Evolutionary conservation across 441 rosid genomes (phyloP).

Genomic region (Aleurites moluccanus): DNA sequence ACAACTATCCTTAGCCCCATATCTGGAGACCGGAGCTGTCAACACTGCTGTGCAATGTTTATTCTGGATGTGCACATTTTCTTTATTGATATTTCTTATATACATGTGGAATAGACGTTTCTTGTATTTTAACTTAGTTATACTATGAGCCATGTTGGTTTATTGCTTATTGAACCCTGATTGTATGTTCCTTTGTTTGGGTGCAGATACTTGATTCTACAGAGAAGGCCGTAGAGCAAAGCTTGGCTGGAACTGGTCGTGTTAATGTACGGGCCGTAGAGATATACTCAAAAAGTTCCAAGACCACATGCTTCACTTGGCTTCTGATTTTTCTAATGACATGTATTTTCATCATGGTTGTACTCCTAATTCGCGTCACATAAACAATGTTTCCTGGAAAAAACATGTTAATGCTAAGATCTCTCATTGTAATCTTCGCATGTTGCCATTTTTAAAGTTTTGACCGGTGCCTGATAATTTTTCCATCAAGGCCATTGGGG

Average conservation of each 20-base stretch:
- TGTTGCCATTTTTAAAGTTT: background rate
- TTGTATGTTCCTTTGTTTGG: slow-evolving; percentile 6
- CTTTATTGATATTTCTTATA: background rate
- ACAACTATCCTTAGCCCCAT: background rate
- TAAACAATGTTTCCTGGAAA: slow-evolving; percentile 16
- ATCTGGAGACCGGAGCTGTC: background rate
- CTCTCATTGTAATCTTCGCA: background rate
- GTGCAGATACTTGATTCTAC: slow-evolving; percentile 87
- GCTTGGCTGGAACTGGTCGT: slow-evolving; percentile 82
- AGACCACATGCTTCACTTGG: slow-evolving; percentile 90
- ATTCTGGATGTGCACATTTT: background rate
- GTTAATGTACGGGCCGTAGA: slow-evolving; percentile 61
- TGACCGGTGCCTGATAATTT: background rate
- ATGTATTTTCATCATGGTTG: slow-evolving; percentile 80
- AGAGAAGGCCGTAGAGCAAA: slow-evolving; percentile 82
- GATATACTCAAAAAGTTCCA: slow-evolving; percentile 65
- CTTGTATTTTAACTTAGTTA: background rate
- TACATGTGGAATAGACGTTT: background rate
- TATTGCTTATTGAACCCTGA: background rate
- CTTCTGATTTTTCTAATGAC: slow-evolving; percentile 70
- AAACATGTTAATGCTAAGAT: background rate
- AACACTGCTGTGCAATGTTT: background rate
- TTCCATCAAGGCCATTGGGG: background rate
- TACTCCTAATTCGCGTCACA: slow-evolving; percentile 73
- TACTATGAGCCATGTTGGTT: background rate